A percentile compares a stretch with the other conserved stretches of the same genome.
Conservation (phyloP, 225 moss, liverwort and hornwort genomes). For the Neckera pumila region DNA sequence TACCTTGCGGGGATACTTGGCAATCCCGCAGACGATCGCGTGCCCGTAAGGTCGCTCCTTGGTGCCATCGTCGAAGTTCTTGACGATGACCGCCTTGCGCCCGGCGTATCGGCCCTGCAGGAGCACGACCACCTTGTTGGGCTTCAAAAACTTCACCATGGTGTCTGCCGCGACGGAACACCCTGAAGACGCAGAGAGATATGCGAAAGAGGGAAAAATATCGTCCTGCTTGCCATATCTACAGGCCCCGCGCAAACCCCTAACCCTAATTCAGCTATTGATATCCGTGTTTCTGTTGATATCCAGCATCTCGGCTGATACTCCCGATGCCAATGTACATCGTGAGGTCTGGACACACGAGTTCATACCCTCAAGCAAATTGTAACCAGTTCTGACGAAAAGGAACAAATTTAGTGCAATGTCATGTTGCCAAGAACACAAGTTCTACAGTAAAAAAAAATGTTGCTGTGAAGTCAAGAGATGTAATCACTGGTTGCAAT, state of each 20-base stretch:
- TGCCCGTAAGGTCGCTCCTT: constrained; percentile 81
- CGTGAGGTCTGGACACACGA: neutral
- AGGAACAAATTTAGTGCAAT: too few species aligned
- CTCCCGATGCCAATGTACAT: neutral
- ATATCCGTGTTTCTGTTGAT: neutral
- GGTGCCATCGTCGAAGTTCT: constrained; percentile 79
- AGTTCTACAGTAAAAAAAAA: too few species aligned
- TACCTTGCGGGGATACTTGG: constrained; percentile 80
- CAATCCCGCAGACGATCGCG: constrained; percentile 76
- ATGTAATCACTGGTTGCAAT: too few species aligned
- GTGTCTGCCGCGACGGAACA: neutral
- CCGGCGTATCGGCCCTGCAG: constrained; percentile 74
- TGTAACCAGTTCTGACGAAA: neutral
- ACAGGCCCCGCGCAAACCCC: neutral
- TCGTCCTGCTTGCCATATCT: neutral
- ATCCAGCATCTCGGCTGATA: neutral
- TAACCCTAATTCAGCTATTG: neutral
- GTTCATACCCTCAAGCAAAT: neutral
- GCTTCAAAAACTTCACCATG: constrained; percentile 92
- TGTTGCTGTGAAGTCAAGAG: too few species aligned
- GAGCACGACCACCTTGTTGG: constrained; percentile 83
- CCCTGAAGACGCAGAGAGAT: neutral
- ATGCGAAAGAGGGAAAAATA: accelerated
- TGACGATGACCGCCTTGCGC: constrained; percentile 84
- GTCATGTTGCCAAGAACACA: too few species aligned